phyloP scores from a whole-genome alignment of 2,329 filamentous ascomycete genomes.

The Leptographium procerum region DNA sequence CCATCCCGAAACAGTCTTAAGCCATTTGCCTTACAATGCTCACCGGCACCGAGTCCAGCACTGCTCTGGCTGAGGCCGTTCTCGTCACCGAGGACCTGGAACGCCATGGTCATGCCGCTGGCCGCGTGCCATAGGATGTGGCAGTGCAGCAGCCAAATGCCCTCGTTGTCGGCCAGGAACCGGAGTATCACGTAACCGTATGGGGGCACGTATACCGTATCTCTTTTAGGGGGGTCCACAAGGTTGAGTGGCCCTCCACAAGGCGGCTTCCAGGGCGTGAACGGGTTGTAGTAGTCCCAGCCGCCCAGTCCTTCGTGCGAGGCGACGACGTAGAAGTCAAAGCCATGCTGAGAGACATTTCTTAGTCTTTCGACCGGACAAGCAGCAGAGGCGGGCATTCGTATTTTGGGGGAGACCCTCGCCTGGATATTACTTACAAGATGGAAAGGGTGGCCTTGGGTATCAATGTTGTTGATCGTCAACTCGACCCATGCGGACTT shows the following conservation, averaged over 20 bases:
- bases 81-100: slow-evolving; percentile 14
- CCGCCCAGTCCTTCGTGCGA: slow-evolving; percentile 12
- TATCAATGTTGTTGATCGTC: slow-evolving; percentile 17
- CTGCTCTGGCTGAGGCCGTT: slow-evolving; percentile 7
- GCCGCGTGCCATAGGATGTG: slow-evolving; percentile 16
- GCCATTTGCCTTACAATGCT: slow-evolving; percentile 4
- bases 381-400: not conserved
- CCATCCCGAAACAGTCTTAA: not conserved
- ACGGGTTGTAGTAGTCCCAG: slow-evolving; percentile 18
- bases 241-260: slow-evolving; percentile 13
- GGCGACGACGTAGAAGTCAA: slow-evolving; percentile 15
- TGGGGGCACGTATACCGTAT: slow-evolving; percentile 16
- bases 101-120: slow-evolving; percentile 16
- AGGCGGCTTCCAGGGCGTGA: slow-evolving; percentile 7
- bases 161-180: slow-evolving; percentile 15
- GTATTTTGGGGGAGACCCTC: not conserved
- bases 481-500: slow-evolving; percentile 15
- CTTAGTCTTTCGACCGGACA: too few species aligned
- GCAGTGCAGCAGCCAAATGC: slow-evolving; percentile 15
- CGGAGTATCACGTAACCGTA: slow-evolving; percentile 14
- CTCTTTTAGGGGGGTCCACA: slow-evolving; percentile 11
- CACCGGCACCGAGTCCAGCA: slow-evolving; percentile 1
- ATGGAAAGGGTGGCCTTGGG: slow-evolving; percentile 16
- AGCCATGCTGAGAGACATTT: slow-evolving; percentile 12
- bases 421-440: slow-evolving; percentile 6